A percentile compares a stretch with the other conserved stretches of the same genome.
These are phyloP conservation scores for Lasiosphaeria hispida DNA, from an alignment of 495 filamentous ascomycete genomes.

Conservation along the genomic window DNA sequence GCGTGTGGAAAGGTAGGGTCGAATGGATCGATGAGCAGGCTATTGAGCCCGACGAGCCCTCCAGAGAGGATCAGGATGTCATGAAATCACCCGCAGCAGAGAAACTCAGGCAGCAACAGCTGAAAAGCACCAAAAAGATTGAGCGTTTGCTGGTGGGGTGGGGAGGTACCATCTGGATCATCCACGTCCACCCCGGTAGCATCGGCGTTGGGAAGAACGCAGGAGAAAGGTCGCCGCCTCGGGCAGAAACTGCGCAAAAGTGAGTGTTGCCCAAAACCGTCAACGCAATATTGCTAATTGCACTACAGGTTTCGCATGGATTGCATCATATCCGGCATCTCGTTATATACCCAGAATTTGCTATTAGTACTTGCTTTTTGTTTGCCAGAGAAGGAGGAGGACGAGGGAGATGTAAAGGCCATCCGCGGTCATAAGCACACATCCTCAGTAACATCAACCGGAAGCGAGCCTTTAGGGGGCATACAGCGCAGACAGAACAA, in stretches of 20 bases:
- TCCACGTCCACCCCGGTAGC: constrained; percentile 82
- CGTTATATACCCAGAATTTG: constrained; percentile 89
- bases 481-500: constrained; percentile 69
- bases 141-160: constrained; percentile 92
- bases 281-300: constrained; percentile 26
- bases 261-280: constrained; percentile 45
- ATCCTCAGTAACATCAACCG: constrained; percentile 39
- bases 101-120: constrained; percentile 44
- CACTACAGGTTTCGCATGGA: constrained; percentile 77
- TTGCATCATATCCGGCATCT: constrained; percentile 95
- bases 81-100: constrained; percentile 43
- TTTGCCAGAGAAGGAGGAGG: constrained; percentile 64
- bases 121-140: constrained; percentile 43
- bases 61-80: constrained; percentile 35
- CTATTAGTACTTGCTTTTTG: constrained; percentile 89
- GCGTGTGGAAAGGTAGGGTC: constrained; percentile 84
- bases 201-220: constrained; percentile 63
- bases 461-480: constrained; percentile 56
- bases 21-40: constrained; percentile 88
- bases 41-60: constrained; percentile 57
- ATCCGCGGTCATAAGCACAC: constrained; percentile 34
- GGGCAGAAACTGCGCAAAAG: constrained; percentile 88
- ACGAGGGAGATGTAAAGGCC: constrained; percentile 32
- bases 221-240: constrained; percentile 69
- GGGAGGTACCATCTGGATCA: constrained; percentile 93